These are phyloP conservation scores for Coprinopsis strossmayeri DNA, from an alignment of 768 basidiomycete species.

Conservation along the genomic window DNA sequence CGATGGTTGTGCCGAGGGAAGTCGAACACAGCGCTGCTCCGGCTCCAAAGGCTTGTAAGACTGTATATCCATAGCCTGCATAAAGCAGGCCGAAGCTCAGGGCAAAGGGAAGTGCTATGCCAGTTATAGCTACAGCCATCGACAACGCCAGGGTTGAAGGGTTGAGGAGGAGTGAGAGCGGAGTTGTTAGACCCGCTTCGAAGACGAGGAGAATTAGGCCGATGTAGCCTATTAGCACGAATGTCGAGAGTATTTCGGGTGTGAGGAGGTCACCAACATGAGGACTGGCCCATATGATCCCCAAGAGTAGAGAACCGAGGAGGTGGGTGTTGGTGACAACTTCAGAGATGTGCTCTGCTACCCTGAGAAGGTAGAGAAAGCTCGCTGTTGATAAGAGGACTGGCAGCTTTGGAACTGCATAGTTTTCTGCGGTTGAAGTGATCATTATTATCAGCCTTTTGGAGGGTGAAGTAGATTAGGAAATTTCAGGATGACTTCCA, in stretches of 20 bases:
- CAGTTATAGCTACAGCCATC: constrained; percentile 40
- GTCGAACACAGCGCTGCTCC: constrained; percentile 60
- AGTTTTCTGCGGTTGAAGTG: constrained; percentile 11
- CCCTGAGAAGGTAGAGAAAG: constrained; percentile 50
- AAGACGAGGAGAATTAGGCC: constrained; percentile 47
- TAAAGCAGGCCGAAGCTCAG: constrained; percentile 39
- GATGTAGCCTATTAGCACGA: constrained; percentile 38
- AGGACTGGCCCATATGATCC: constrained; percentile 50
- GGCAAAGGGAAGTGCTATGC: constrained; percentile 44
- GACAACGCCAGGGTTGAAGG: constrained; percentile 38
- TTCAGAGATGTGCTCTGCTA: constrained; percentile 36
- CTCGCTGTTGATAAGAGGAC: constrained; percentile 41
- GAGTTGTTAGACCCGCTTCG: constrained; percentile 53
- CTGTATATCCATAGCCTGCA: constrained; percentile 32
- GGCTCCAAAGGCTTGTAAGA: constrained; percentile 49
- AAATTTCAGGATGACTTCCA: constrained; percentile 3
- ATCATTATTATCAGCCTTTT: not conserved
- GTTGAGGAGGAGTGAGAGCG: constrained; percentile 35
- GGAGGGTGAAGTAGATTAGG: not conserved
- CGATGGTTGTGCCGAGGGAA: constrained; percentile 62
- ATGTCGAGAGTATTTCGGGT: constrained; percentile 31
- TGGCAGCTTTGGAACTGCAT: constrained; percentile 22
- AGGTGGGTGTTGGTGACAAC: constrained; percentile 34
- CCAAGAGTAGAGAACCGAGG: constrained; percentile 48
- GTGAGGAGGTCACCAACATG: constrained; percentile 20